Percentiles rank a stretch among this genome's conserved stretches.
phyloP scores from a whole-genome alignment of 2,329 filamentous ascomycete species.

The Fusarium burgessii region DNA sequence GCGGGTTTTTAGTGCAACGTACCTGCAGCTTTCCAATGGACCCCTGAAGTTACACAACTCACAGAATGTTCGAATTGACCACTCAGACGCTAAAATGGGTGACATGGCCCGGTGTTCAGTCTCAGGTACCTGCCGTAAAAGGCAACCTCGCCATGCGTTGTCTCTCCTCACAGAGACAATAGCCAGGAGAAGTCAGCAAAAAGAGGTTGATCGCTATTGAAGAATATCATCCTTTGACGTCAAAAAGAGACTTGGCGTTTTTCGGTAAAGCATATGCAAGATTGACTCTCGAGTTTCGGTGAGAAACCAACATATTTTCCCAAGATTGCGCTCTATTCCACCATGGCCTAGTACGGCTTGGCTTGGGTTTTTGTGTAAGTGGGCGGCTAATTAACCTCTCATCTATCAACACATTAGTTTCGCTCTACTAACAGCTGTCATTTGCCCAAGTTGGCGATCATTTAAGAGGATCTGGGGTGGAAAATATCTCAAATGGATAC shows the following conservation, averaged over 20 bases:
- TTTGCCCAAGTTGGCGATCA: constrained; percentile 28
- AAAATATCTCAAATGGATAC: constrained; percentile 12
- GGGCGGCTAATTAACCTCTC: constrained; percentile 26
- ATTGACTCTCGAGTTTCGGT: not conserved
- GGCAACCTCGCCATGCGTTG: constrained; percentile 10
- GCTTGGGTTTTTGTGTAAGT: constrained; percentile 16
- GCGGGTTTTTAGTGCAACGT: constrained; percentile 36
- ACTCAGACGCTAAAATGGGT: constrained; percentile 17
- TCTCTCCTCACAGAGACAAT: not conserved
- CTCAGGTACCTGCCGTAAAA: constrained; percentile 30
- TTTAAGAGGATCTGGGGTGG: constrained; percentile 1
- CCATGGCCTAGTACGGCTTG: constrained; percentile 13
- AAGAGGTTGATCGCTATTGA: not conserved
- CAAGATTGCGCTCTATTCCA: constrained; percentile 31
- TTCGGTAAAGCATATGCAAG: not conserved
- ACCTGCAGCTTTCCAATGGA: constrained; percentile 25
- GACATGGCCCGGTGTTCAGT: constrained; percentile 16
- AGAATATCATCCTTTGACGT: constrained; percentile 18
- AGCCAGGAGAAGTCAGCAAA: not conserved
- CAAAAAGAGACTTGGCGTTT: constrained; percentile 4
- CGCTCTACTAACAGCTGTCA: constrained; percentile 17
- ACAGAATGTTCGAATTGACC: constrained; percentile 1
- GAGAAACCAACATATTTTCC: not conserved
- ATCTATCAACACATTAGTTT: constrained; percentile 19
- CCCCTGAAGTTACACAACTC: constrained; percentile 17